Conservation (phyloP, 768 basidiomycete species). For the Calocera cornea region DNA sequence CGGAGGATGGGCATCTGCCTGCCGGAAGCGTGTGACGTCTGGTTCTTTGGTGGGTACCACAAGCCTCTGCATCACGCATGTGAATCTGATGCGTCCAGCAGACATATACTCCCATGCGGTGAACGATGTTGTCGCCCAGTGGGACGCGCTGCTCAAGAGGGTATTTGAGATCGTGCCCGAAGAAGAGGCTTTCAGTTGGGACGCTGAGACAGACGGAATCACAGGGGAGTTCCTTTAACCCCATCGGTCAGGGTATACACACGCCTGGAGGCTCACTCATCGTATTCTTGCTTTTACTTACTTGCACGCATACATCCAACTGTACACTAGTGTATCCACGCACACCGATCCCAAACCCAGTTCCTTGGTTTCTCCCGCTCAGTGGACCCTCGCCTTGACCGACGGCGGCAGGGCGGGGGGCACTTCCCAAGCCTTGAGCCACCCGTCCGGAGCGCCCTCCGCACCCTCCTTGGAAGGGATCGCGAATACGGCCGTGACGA, state of each 20-base stretch:
- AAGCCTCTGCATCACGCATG: too few species aligned
- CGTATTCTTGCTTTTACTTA: not conserved
- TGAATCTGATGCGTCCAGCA: not conserved
- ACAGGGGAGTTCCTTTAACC: too few species aligned
- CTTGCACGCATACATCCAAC: not conserved
- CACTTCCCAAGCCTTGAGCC: slow-evolving; percentile 14
- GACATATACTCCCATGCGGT: not conserved
- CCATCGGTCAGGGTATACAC: too few species aligned
- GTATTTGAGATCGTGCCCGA: not conserved
- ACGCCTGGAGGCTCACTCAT: too few species aligned
- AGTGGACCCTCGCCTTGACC: not conserved
- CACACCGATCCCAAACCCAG: not conserved
- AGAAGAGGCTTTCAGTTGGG: not conserved
- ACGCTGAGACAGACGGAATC: too few species aligned
- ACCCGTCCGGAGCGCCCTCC: slow-evolving; percentile 12
- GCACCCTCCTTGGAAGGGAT: slow-evolving; percentile 27
- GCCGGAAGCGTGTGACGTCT: too few species aligned
- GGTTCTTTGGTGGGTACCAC: too few species aligned
- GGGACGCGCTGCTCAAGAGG: not conserved
- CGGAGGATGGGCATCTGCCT: too few species aligned
- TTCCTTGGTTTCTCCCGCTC: not conserved
- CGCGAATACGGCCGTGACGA: slow-evolving; percentile 54
- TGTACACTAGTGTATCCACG: not conserved
- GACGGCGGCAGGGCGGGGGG: slow-evolving; percentile 9
- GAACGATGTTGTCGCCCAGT: not conserved